phyloP scores from a whole-genome alignment of 495 filamentous ascomycete species.

The Saxispiralis lemnorum region DNA sequence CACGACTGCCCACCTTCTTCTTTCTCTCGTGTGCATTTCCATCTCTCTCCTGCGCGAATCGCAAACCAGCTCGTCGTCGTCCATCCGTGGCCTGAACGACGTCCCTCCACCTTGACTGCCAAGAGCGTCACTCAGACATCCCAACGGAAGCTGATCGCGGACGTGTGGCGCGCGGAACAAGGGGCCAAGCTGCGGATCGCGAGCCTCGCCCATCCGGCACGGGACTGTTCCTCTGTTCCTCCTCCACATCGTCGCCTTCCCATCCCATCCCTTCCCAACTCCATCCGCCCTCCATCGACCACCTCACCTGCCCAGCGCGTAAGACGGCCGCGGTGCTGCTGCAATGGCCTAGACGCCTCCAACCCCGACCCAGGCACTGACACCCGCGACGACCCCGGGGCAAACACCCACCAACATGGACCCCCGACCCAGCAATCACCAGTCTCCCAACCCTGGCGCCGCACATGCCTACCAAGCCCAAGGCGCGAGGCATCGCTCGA shows the following conservation, averaged over 20 bases:
- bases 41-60: no score
- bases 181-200: no score
- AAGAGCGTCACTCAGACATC: not conserved
- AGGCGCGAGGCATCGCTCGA: not conserved
- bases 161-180: no score
- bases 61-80: no score
- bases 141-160: no score
- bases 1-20: no score
- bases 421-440: conserved; percentile 15
- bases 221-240: no score
- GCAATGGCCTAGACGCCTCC: not conserved
- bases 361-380: not conserved
- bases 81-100: no score
- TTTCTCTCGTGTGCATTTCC: no score
- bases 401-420: conserved; percentile 12
- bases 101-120: not conserved
- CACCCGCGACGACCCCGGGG: no score
- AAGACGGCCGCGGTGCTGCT: not conserved
- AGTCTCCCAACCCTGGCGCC: not conserved
- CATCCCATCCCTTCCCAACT: not conserved
- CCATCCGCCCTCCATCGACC: not conserved
- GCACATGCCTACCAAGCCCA: no score
- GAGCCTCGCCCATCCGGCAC: no score
- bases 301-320: not conserved
- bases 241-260: not conserved